Percentiles rank a stretch among this genome's conserved stretches.
Conservation (phyloP, 345 rosid genomes). For the Raphanus raphanistrum region DNA sequence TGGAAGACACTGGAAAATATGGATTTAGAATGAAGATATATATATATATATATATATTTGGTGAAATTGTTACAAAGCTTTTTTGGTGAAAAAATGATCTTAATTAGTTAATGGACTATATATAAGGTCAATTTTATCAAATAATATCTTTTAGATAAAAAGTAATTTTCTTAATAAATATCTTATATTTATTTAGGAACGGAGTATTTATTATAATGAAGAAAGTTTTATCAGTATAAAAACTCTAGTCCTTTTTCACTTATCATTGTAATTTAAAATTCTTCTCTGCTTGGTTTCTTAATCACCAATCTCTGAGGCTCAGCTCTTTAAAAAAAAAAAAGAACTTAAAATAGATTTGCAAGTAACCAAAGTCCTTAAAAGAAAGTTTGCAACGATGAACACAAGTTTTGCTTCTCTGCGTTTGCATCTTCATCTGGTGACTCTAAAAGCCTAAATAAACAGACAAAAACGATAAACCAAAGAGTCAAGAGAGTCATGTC, state of each 20-base stretch:
- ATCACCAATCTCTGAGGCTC: not conserved
- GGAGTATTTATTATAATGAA: too few species aligned
- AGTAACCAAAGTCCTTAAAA: not conserved
- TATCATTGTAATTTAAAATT: not conserved
- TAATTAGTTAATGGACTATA: too few species aligned
- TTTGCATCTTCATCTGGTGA: slow-evolving; percentile 3
- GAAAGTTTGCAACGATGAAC: not conserved
- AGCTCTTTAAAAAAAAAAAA: not conserved
- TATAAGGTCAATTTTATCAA: too few species aligned
- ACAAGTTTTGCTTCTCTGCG: not conserved
- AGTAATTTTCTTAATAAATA: too few species aligned
- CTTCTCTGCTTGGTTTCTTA: not conserved
- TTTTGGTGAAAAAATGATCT: too few species aligned
- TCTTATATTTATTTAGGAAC: too few species aligned
- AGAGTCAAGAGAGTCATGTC: not conserved
- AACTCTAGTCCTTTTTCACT: not conserved
- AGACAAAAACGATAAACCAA: not conserved
- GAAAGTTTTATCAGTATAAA: not conserved
- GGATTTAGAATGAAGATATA: too few species aligned
- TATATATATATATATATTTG: too few species aligned
- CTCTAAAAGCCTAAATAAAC: slow-evolving; percentile 3
- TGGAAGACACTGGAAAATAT: too few species aligned
- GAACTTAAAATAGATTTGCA: not conserved
- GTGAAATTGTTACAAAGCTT: too few species aligned
- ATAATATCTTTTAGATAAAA: too few species aligned